phyloP scores from a whole-genome alignment of 2,329 filamentous ascomycete species.

The Phaeosphaeriaceae sp. region DNA sequence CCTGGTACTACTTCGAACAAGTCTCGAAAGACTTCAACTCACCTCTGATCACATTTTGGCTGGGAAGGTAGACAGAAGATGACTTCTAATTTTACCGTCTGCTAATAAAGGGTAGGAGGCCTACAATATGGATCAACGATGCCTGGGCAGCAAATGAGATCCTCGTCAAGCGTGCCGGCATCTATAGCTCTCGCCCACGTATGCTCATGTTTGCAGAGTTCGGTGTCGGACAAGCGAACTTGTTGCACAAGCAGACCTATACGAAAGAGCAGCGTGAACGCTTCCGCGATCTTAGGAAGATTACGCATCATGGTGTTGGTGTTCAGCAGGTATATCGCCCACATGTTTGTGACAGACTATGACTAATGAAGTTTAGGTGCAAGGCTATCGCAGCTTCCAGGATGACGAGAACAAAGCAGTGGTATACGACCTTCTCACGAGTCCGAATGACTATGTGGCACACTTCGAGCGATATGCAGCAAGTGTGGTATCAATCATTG shows the following conservation, averaged over 20 bases:
- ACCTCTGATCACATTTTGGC: slow-evolving; percentile 65
- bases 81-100: too few relatives aligned
- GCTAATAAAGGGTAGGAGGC: slow-evolving; percentile 5
- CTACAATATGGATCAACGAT: slow-evolving; percentile 54
- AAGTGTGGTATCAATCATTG: slow-evolving; percentile 64
- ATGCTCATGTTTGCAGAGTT: slow-evolving; percentile 57
- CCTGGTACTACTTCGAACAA: slow-evolving; percentile 66
- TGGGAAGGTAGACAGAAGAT: slow-evolving; percentile 40
- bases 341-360: neutral
- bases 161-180: slow-evolving; percentile 59
- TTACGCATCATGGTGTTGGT: slow-evolving; percentile 45
- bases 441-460: slow-evolving; percentile 57
- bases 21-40: slow-evolving; percentile 59
- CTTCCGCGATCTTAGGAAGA: slow-evolving; percentile 39
- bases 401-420: slow-evolving; percentile 65
- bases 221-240: slow-evolving; percentile 42
- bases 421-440: slow-evolving; percentile 54
- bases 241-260: slow-evolving; percentile 44
- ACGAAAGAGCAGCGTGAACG: slow-evolving; percentile 38
- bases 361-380: neutral
- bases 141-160: slow-evolving; percentile 61
- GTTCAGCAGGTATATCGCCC: slow-evolving; percentile 56
- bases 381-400: slow-evolving; percentile 63
- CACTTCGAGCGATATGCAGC: slow-evolving; percentile 63
- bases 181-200: slow-evolving; percentile 61